Percentiles rank a stretch among this genome's conserved stretches.
These are phyloP conservation scores for Closterium sp. DNA, from an alignment of 139 green algal genomes.

Conservation along the genomic window DNA sequence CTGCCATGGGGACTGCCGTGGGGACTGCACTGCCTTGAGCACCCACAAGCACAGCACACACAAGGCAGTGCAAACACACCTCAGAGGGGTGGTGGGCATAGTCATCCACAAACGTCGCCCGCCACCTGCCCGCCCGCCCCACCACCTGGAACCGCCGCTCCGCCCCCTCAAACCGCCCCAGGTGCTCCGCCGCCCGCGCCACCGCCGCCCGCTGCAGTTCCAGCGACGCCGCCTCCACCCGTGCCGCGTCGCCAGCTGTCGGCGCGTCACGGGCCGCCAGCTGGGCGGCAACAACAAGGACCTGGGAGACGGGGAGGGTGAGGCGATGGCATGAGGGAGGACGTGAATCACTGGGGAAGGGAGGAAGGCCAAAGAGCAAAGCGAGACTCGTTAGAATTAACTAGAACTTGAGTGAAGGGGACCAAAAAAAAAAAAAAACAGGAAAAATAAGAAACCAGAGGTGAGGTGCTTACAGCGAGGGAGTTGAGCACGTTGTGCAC, in stretches of 20 bases:
- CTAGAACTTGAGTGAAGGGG: too few relatives aligned
- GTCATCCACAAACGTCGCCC: conserved; percentile 38
- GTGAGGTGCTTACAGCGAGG: conserved; percentile 37
- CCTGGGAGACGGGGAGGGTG: neutral
- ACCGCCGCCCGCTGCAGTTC: conserved; percentile 7
- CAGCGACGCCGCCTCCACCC: conserved; percentile 14
- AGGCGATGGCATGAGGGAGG: neutral
- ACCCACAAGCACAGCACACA: too few relatives aligned
- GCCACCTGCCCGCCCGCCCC: conserved; percentile 19
- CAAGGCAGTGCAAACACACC: conserved; percentile 1
- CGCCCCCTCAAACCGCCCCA: conserved; percentile 39
- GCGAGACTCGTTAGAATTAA: neutral
- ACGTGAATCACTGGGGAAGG: neutral
- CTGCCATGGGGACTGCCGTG: too few relatives aligned
- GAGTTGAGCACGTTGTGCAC: conserved; percentile 55
- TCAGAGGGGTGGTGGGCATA: conserved; percentile 55
- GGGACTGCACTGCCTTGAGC: too few relatives aligned
- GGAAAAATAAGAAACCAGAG: too few relatives aligned
- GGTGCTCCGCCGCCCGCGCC: neutral
- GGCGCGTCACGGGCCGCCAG: conserved; percentile 8
- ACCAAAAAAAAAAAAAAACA: neutral
- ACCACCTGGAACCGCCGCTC: conserved; percentile 45
- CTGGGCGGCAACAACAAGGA: conserved; percentile 25
- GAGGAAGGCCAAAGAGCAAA: neutral
- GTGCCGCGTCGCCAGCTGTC: conserved; percentile 13